These are phyloP conservation scores for Purshia tridentata DNA, from an alignment of 306 rosid genomes.

Conservation along the genomic window DNA sequence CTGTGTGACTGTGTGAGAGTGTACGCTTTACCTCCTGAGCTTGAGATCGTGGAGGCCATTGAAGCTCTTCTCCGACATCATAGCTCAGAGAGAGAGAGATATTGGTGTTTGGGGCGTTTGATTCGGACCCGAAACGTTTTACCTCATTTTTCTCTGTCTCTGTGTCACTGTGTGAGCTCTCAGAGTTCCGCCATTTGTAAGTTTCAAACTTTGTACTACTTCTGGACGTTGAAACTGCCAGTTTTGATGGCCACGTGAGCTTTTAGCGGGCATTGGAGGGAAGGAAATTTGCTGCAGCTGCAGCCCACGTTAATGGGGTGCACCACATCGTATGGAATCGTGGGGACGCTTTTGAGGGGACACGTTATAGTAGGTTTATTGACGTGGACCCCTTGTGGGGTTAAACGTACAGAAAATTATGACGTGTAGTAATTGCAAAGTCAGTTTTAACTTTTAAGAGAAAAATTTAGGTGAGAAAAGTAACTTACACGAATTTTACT, in stretches of 20 bases:
- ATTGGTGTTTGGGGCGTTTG: slow-evolving; percentile 21
- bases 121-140: slow-evolving; percentile 16
- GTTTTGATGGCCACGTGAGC: slow-evolving; percentile 5
- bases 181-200: background rate
- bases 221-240: background rate
- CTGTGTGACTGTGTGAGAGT: background rate
- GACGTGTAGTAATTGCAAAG: too few relatives aligned
- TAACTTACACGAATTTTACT: too few relatives aligned
- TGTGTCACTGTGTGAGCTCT: background rate
- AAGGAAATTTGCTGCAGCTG: background rate
- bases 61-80: slow-evolving; percentile 53
- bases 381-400: too few relatives aligned
- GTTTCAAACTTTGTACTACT: background rate
- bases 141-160: too few relatives aligned
- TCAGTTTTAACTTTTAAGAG: too few relatives aligned
- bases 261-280: slow-evolving; percentile 11
- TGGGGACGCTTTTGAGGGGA: too few relatives aligned
- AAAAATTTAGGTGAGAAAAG: too few relatives aligned
- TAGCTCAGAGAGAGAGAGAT: slow-evolving; percentile 29
- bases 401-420: too few relatives aligned
- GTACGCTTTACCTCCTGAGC: slow-evolving; percentile 42
- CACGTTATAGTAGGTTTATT: too few relatives aligned
- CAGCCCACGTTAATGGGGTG: background rate
- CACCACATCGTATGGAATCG: background rate
- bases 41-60: slow-evolving; percentile 53